A percentile compares a stretch with the other conserved stretches of the same genome.
Conservation (phyloP, 352 stramenopile genomes). For the Aphanomyces cochlioides region DNA sequence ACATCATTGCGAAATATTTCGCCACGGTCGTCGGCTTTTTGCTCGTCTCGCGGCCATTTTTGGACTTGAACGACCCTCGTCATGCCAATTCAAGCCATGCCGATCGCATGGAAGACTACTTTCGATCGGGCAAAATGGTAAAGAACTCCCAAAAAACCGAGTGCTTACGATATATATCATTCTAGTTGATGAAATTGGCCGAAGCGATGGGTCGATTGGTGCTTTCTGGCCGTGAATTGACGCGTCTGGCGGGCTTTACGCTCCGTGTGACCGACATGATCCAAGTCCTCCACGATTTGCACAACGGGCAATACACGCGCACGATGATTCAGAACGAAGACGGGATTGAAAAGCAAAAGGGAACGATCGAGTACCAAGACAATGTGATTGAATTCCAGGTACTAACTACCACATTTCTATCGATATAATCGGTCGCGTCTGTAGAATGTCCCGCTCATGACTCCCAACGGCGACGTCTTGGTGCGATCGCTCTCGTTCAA, state of each 20-base stretch:
- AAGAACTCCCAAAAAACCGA: neutral
- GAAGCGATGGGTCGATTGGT: slow-evolving; percentile 83
- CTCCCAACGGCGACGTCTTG: slow-evolving; percentile 84
- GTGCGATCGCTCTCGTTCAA: slow-evolving; percentile 64
- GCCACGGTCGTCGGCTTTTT: slow-evolving; percentile 79
- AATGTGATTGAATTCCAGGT: slow-evolving; percentile 83
- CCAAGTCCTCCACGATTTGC: slow-evolving; percentile 61
- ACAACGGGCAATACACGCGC: slow-evolving; percentile 62
- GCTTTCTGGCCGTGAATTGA: slow-evolving; percentile 78
- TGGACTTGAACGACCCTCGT: slow-evolving; percentile 53
- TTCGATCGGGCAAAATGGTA: slow-evolving; percentile 80
- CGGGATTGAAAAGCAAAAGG: slow-evolving; percentile 42
- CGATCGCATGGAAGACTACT: slow-evolving; percentile 82
- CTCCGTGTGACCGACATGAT: slow-evolving; percentile 78
- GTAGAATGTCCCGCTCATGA: slow-evolving; percentile 77
- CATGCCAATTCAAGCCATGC: slow-evolving; percentile 61
- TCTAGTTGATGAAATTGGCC: slow-evolving; percentile 61
- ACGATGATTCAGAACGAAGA: slow-evolving; percentile 61
- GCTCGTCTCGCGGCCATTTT: slow-evolving; percentile 68
- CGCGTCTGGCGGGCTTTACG: slow-evolving; percentile 74
- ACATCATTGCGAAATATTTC: slow-evolving; percentile 84
- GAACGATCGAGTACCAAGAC: slow-evolving; percentile 48
- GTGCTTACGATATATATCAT: neutral
- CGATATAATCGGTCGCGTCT: neutral
- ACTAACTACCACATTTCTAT: neutral